Evolutionary conservation across 768 basidiomycete genomes (phyloP).

Genomic region (Termitomyces eurrhizus): DNA sequence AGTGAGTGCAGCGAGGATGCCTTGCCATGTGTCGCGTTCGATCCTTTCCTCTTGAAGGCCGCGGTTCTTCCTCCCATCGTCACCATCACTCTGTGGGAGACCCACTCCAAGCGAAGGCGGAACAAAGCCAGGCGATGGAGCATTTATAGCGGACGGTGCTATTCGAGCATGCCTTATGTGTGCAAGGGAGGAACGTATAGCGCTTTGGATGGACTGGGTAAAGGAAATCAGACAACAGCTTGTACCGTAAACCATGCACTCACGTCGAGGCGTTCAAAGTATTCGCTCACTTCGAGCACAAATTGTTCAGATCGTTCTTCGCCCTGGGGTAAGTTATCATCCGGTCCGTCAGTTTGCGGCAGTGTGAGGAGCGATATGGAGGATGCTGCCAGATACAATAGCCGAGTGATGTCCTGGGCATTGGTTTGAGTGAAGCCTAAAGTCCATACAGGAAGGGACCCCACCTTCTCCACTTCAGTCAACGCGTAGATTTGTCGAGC

Average conservation of each 20-base stretch:
- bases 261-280: slow-evolving; percentile 81
- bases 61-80: slow-evolving; percentile 37
- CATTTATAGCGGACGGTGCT: slow-evolving; percentile 84
- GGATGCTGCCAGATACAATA: slow-evolving; percentile 72
- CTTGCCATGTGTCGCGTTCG: slow-evolving; percentile 75
- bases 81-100: slow-evolving; percentile 43
- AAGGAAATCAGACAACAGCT: neutral
- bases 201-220: slow-evolving; percentile 65
- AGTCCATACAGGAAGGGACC: slow-evolving; percentile 2
- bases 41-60: slow-evolving; percentile 77
- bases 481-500: slow-evolving; percentile 79
- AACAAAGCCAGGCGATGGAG: slow-evolving; percentile 66
- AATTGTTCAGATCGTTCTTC: slow-evolving; percentile 85
- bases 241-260: slow-evolving; percentile 15
- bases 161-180: slow-evolving; percentile 81
- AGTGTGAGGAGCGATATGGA: slow-evolving; percentile 76
- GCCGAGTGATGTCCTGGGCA: slow-evolving; percentile 70
- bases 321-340: slow-evolving; percentile 69
- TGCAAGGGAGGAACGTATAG: slow-evolving; percentile 74
- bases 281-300: slow-evolving; percentile 80
- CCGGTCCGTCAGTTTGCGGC: slow-evolving; percentile 74
- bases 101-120: slow-evolving; percentile 80
- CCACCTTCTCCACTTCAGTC: slow-evolving; percentile 76
- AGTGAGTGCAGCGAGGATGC: slow-evolving; percentile 63
- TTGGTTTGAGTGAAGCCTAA: neutral